Evolutionary conservation across 306 rosid species (phyloP), one percentile per base, ranked within the genome.

Genomic region (Hylodesmum podocarpum): DNA sequence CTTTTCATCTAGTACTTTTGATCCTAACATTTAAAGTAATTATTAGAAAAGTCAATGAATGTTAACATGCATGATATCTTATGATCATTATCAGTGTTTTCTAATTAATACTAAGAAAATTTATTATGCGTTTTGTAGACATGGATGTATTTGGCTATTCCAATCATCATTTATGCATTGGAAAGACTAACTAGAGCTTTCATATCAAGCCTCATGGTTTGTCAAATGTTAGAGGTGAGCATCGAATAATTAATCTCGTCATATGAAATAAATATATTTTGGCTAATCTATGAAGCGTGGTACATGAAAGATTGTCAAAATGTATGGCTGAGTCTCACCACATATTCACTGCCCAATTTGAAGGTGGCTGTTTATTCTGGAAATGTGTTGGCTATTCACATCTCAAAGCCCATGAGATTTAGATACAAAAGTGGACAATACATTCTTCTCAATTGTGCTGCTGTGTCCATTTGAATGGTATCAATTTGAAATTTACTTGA

Each of bases 101-200:
- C 3, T 39, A 19, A 46, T 27, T 31, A 19, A 75, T 13, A 39
- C 53, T 40, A 13, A 8, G 66, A 39, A 21, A 72, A 85, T 15
- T 46, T 41, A 33, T 54, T 62, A 3, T 29, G n/a, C 63, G 68
- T 70, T 82, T 66, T 79, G 72, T 63, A 85, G 89, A 86, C 89
- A 7, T 86, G 89, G 89, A 86, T 86, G 87, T 86, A 86, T 78
- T 53, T 86, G 81, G 85, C 76, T 44, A 77, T 86, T 68, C 89
- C 89, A 7, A 64, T 86, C 21, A 62, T 43, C 76, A 83, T 83
- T 64, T 86, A 86, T 70, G 36, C 73, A 55, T 53, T 69, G 39
- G 89, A 86, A 77, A 83, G 89, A 69, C 27, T 83, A 31, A 77
- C 46, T 54, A 77, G 89, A 80, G 81, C 87, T 43, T 79, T 86